A percentile compares a stretch with the other conserved stretches of the same genome.
These are phyloP conservation scores for Fusarium setosum DNA, from an alignment of 2,329 filamentous ascomycete genomes.

Conservation along the genomic window DNA sequence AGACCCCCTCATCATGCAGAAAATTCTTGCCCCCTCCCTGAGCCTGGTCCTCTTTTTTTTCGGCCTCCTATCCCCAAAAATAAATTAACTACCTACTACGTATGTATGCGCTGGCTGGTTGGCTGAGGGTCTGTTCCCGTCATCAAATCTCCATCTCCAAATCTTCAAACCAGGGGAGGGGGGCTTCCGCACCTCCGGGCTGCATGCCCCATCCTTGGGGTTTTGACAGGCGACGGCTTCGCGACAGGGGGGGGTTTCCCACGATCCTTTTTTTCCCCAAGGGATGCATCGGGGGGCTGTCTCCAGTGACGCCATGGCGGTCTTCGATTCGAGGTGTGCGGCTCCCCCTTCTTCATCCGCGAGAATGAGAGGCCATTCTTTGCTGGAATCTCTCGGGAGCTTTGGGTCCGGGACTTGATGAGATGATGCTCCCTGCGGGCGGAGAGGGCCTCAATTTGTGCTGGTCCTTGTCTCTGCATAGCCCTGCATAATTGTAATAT, in stretches of 20 bases:
- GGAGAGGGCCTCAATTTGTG: conserved; percentile 18
- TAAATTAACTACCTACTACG: conserved; percentile 6
- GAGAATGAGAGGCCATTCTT: neutral
- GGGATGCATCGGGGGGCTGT: conserved; percentile 20
- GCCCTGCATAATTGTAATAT: conserved; percentile 24
- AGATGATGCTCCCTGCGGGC: conserved; percentile 4
- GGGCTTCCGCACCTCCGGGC: conserved; percentile 15
- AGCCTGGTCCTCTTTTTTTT: neutral
- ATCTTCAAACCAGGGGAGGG: conserved; percentile 35
- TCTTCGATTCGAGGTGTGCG: conserved; percentile 26
- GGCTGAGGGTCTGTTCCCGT: conserved; percentile 12
- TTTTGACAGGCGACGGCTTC: conserved; percentile 40
- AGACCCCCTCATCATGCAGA: conserved; percentile 19
- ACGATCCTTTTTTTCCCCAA: conserved; percentile 31
- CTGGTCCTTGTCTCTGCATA: conserved; percentile 9
- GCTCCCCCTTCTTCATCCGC: conserved; percentile 1
- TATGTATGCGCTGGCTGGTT: neutral
- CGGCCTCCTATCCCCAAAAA: neutral
- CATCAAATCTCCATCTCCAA: conserved; percentile 34
- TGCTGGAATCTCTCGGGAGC: neutral
- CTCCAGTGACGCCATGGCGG: conserved; percentile 31
- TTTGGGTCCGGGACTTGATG: neutral
- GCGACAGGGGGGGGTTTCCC: conserved; percentile 22
- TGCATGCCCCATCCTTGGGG: conserved; percentile 24
- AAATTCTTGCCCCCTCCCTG: conserved; percentile 1